Conservation (phyloP, 2,329 filamentous ascomycete genomes). For the Penicillium nordicum region DNA sequence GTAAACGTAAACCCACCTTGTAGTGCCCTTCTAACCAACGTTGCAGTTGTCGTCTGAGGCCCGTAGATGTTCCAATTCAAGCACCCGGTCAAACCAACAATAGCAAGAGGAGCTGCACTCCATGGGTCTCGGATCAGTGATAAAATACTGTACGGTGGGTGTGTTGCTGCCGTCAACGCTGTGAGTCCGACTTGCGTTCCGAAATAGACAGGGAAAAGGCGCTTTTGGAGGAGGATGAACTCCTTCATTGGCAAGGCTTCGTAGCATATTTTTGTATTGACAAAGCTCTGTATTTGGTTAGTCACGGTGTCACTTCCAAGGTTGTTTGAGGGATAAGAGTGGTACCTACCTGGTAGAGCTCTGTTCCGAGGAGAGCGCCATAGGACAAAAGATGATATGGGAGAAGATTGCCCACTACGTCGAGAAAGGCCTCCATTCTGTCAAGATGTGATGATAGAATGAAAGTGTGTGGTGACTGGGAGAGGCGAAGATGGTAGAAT, state of each 20-base stretch:
- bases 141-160: conserved; percentile 31
- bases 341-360: conserved; percentile 34
- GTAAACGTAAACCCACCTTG: conserved; percentile 14
- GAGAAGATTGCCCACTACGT: conserved; percentile 17
- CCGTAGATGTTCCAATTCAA: conserved; percentile 40
- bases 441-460: not conserved
- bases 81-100: conserved; percentile 31
- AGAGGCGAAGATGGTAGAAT: not conserved
- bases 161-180: conserved; percentile 33
- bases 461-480: not conserved
- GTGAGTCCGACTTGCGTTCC: conserved; percentile 36
- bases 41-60: conserved; percentile 32
- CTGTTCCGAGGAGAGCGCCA: conserved; percentile 39
- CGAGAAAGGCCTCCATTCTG: conserved; percentile 15
- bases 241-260: conserved; percentile 34
- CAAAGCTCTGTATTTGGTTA: conserved; percentile 31
- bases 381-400: conserved; percentile 41
- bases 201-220: conserved; percentile 43
- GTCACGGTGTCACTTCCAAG: no score
- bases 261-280: conserved; percentile 42
- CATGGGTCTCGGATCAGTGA: conserved; percentile 25
- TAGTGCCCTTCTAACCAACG: conserved; percentile 33
- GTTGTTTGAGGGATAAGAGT: not conserved
- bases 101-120: conserved; percentile 27
- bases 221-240: conserved; percentile 41